These are phyloP conservation scores for Xylaria acuta DNA, from an alignment of 495 filamentous ascomycete genomes.

Conservation along the genomic window DNA sequence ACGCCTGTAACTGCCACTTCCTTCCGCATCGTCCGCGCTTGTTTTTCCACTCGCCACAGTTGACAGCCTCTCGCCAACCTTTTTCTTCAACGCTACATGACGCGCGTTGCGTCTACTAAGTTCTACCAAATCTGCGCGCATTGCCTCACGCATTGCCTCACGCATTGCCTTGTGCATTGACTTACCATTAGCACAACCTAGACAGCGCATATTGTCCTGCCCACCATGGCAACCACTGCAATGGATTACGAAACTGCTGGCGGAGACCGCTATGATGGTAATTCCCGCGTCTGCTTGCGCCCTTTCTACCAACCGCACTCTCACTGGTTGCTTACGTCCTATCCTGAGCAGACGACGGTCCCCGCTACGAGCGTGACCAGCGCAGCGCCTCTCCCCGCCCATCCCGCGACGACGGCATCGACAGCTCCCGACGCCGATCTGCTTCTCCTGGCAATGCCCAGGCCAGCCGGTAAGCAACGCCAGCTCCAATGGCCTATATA, in stretches of 20 bases:
- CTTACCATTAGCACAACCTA: conserved; percentile 31
- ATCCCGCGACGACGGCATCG: conserved; percentile 67
- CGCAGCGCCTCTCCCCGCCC: conserved; percentile 90
- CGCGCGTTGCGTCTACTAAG: not conserved
- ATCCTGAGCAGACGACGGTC: conserved; percentile 65
- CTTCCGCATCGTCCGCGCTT: not conserved
- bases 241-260: conserved; percentile 90
- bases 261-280: conserved; percentile 83
- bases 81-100: not conserved
- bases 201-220: conserved; percentile 20
- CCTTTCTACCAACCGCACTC: not conserved
- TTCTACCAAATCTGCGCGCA: not conserved
- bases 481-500: not conserved
- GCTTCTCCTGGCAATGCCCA: conserved; percentile 72
- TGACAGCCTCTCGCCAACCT: not conserved
- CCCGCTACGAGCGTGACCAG: conserved; percentile 78
- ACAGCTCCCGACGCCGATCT: conserved; percentile 72
- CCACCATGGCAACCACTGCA: conserved; percentile 59
- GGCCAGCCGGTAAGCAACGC: conserved; percentile 71
- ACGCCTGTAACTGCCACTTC: not conserved
- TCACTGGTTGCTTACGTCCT: conserved; percentile 26
- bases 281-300: conserved; percentile 36
- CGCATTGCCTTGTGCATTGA: conserved; percentile 13
- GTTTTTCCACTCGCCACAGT: not conserved
- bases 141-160: not conserved